Evolutionary conservation across 2,329 filamentous ascomycete genomes (phyloP), one percentile per base, ranked within the genome.

Genomic region (Colletotrichum eleusines): DNA sequence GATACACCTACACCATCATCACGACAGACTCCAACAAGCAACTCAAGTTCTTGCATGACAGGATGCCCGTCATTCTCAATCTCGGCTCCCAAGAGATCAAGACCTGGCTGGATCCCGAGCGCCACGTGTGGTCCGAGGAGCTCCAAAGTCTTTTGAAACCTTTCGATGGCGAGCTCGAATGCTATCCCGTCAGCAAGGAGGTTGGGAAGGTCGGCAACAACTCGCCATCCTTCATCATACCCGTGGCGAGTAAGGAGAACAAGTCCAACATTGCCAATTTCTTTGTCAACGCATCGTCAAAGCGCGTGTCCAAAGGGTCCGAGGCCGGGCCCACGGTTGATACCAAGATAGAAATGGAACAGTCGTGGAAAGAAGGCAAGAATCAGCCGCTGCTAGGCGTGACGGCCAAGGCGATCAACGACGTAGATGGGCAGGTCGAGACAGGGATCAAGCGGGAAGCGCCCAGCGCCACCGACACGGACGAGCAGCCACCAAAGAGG

Each of bases 121-220:
- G 88, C 23, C 84, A 86, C 28, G 89, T 90, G 70, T 98, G 96
- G 95, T 91, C 88, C 3, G 86, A 85, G 62, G 92, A 96, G 66
- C 83, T 98, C 35, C 94, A 98, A 78, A 84, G 84, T 0, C 82
- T 97, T 0, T 83, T 98, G n/a, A 91, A 89, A 77, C 95, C 96
- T 0, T 97, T 90, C 74, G 81, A 88, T 6, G 93, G 93, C 5
- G 91, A 93, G 65, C 83, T 99, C 11, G 94, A 97, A 65, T 90
- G 93, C 63, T 98, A 97, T 78, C 90, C 92, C 0, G 96, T 99
- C 2, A 90, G 87, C 75, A 93, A 94, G 78, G 95, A 96, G 5
- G 95, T 98, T 0, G 95, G 95, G 0, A 98, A 97, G 81, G 95
- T 97, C 0, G 95, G 95, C 7, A 97, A 97, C 75, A 93, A 97